These are phyloP conservation scores for Suillus americanus DNA, from an alignment of 768 basidiomycete genomes.

Conservation along the genomic window DNA sequence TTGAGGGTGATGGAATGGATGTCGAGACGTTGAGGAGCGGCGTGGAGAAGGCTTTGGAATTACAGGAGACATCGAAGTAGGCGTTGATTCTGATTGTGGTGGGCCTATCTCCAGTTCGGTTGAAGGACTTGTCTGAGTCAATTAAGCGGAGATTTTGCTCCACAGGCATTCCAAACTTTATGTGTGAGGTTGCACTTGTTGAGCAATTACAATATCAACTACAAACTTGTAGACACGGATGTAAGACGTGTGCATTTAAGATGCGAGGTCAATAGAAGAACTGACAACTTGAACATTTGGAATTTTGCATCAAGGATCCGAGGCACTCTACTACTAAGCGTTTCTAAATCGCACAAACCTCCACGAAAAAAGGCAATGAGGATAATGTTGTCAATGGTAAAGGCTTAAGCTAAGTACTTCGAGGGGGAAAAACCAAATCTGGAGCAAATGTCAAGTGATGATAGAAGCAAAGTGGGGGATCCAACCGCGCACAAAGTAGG, in stretches of 20 bases:
- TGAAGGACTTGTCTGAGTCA: neutral
- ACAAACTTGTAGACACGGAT: too few relatives aligned
- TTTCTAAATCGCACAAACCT: neutral
- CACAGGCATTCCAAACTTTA: neutral
- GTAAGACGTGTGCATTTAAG: too few relatives aligned
- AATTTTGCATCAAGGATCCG: too few relatives aligned
- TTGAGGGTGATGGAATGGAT: conserved; percentile 35
- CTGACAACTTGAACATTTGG: too few relatives aligned
- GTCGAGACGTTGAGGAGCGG: conserved; percentile 40
- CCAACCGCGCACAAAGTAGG: too few relatives aligned
- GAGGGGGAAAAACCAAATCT: neutral
- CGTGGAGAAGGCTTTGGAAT: conserved; percentile 39
- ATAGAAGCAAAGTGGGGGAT: neutral
- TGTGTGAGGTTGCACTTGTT: too few relatives aligned
- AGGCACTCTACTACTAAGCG: neutral
- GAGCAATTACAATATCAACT: too few relatives aligned
- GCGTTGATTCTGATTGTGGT: too few relatives aligned
- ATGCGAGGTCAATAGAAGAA: neutral
- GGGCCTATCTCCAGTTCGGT: neutral
- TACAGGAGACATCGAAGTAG: conserved; percentile 15
- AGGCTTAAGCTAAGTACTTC: neutral
- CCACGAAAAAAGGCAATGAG: neutral
- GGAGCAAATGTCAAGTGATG: neutral
- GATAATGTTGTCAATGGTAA: neutral
- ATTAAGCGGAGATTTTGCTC: neutral